These are phyloP conservation scores for Cyclotella distinguenda DNA, from an alignment of 108 stramenopile species.

Conservation along the genomic window DNA sequence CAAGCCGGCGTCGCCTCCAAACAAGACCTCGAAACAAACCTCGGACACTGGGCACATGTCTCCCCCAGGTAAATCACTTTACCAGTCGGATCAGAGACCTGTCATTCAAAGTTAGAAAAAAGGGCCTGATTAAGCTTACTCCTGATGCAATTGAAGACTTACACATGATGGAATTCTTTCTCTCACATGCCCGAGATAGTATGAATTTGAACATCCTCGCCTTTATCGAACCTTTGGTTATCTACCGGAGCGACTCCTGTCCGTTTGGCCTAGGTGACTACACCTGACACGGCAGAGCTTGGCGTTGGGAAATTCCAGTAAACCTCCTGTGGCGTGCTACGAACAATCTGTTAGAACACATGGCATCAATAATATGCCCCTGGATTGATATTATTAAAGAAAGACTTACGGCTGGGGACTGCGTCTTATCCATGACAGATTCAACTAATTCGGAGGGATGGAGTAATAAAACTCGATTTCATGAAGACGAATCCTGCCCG, in stretches of 20 bases:
- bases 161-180: neutral
- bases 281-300: conserved; percentile 4
- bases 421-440: conserved; percentile 8
- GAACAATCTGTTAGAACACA: conserved; percentile 14
- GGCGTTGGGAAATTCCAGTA: conserved; percentile 4
- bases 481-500: too few species aligned
- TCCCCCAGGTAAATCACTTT: neutral
- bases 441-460: conserved; percentile 15
- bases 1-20: too few species aligned
- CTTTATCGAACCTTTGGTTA: neutral
- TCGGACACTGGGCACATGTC: too few species aligned
- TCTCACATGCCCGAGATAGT: neutral
- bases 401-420: neutral
- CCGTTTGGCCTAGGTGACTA: too few species aligned
- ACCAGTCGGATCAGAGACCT: neutral
- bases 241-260: too few species aligned
- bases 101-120: neutral
- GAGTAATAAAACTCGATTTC: conserved; percentile 10
- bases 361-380: conserved; percentile 2
- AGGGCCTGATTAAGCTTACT: neutral
- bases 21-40: too few species aligned
- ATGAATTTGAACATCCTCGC: conserved; percentile 1
- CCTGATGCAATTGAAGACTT: neutral
- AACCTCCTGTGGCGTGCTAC: conserved; percentile 8
- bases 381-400: conserved; percentile 7